Evolutionary conservation across 2,329 filamentous ascomycete species (phyloP), one percentile per base, ranked within the genome.

Genomic region (Phoma sp.): DNA sequence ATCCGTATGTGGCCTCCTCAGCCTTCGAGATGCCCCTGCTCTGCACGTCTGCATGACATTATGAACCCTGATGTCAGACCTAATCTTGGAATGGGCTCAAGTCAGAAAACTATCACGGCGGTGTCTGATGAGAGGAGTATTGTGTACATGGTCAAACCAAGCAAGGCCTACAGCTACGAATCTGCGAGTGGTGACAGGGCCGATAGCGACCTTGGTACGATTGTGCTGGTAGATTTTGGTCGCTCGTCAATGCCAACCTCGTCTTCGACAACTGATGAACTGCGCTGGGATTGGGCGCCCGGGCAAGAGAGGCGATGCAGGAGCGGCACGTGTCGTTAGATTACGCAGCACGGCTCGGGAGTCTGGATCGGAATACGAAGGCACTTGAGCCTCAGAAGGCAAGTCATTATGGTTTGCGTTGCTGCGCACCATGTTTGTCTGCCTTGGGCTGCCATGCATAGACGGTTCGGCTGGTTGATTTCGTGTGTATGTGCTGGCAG

Each of bases 1-100:
- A 66, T 72, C 38, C 66, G 42, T 11, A 65, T 76, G 61, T 77
- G 73, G 73, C 74, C 74, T 1, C 69, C 71, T 7, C 59, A 65
- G 12, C 60, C 62, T 2, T 54, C 64, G 0, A 47, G 20, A 9
- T 74, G 69, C 28, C 51, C 62, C 4, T 75, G 72, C 45, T 61
- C 73, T 1, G 47, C 53, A 4, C 61, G 60, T 4, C 47, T 74
- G 7, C 74, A 76, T 46, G 30, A 29, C 4, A 75, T 75, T 30
- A 47, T 75, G 21, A 74, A 74, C 47, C 72, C 70, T 3, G 34
- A 52, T 2, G n/a, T 10, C 9, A 15, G 5, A 10, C 7, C 17
- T 2, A 23, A 12, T 2, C 12, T n/a, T 17, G 34, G 17, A 4
- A 17, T 66, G 23, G 42, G 56, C 4, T 47, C 56, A 7, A 56